phyloP scores from a whole-genome alignment of 2,329 filamentous ascomycete species.

The Trichoderma citrinoviride region DNA sequence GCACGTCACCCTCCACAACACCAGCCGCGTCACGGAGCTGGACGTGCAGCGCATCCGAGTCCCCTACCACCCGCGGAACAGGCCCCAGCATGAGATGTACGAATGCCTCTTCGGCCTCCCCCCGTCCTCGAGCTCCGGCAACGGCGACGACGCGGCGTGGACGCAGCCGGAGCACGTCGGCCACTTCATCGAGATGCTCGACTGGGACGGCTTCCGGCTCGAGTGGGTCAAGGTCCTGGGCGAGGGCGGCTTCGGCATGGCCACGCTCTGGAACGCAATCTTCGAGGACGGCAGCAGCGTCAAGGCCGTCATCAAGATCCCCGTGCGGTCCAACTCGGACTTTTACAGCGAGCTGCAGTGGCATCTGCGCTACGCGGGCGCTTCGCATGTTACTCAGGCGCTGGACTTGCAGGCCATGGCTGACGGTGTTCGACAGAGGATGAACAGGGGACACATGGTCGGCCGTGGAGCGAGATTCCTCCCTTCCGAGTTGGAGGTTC shows the following conservation, averaged over 20 bases:
- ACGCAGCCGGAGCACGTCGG: neutral
- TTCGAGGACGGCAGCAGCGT: constrained; percentile 18
- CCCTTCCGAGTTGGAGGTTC: constrained; percentile 15
- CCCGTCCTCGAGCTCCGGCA: neutral
- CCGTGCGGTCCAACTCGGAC: neutral
- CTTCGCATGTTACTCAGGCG: constrained; percentile 31
- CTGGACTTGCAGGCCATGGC: constrained; percentile 27
- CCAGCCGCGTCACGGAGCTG: neutral
- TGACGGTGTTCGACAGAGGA: constrained; percentile 14
- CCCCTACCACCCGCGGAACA: neutral
- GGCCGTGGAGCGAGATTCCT: neutral
- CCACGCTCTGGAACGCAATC: constrained; percentile 21
- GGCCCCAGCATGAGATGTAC: neutral
- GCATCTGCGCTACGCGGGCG: constrained; percentile 31
- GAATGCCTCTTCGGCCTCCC: neutral
- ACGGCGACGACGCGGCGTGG: neutral
- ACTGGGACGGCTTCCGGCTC: constrained; percentile 23
- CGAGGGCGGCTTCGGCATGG: constrained; percentile 23
- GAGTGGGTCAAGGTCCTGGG: constrained; percentile 22
- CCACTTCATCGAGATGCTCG: neutral
- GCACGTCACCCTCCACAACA: constrained; percentile 18
- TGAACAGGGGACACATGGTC: neutral
- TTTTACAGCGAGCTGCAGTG: constrained; percentile 25
- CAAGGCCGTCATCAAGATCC: constrained; percentile 32
- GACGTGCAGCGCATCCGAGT: neutral